Evolutionary conservation across 306 rosid species (phyloP), one percentile per base, ranked within the genome.

Genomic region (Bauhinia variegata): DNA sequence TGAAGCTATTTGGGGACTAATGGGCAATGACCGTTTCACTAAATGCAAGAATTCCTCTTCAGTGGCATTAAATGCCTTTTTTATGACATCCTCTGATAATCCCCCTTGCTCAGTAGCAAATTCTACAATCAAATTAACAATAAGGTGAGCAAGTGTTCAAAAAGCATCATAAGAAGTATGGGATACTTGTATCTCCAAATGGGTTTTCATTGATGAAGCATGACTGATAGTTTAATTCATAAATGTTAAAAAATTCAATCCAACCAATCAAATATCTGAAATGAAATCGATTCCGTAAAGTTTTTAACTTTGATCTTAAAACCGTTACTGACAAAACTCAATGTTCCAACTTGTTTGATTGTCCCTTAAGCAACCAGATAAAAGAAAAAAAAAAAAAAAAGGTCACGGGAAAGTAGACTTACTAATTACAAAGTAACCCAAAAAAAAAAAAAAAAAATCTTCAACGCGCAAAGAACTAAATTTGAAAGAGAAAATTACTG

Each of bases 31-130:
- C 39, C 70, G 83, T 84, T 88, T 85, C 79, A 93, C 98, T 81
- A 93, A 56, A 16, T 74, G 83, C 61, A 79, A 52, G 71, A 93
- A 93, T 4, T 86, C 97, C 72, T 93, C 96, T 65, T 93, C 98
- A 0, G 96, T 93, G 11, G 93, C 96, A 69, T 72, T 75, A 63
- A 93, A 90, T 5, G 99, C 99, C 84, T 80, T 90, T 64, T 83
- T 93, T 28, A 93, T 93, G 54, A 90, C 97, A 28, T 90, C 89
- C 56, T 42, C 89, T 0, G 99, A 93, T 15, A 93, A 75, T 7
- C 97, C 99, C 8, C 97, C 99, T 69, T 89, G 91, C 56, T 93
- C 97, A 52, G 69, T 70, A 1, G 86, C 82, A 78, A 93, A 90
- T 69, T 93, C 99, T 93, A 65, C 70, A 74, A 79, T 33, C 54